Evolutionary conservation across 106 monocot species (phyloP), one percentile per base, ranked within the genome.

Genomic region (Platanthera zijinensis): DNA sequence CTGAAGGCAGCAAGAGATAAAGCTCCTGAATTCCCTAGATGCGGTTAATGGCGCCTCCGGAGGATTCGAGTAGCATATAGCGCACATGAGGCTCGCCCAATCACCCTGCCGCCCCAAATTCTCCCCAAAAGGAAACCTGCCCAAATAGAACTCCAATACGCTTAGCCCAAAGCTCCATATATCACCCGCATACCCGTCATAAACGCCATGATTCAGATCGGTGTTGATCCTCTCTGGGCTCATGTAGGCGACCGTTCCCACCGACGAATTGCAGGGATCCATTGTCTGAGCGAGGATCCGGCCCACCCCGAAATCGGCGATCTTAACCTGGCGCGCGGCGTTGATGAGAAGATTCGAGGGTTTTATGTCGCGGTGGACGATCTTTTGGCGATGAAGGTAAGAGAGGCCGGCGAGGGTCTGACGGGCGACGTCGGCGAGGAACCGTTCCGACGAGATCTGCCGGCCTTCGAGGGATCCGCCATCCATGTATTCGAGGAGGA

Each of bases 221-320:
- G 95, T 96, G 87, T 96, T 90, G 82, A 92, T 96, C 50, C 95
- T 62, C 82, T 96, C 95, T 8, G 95, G 95, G 83, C 92, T 92
- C 95, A 72, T 72, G 72, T 72, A 72, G 7, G 95, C 92, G 77
- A 96, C 85, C 51, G 95, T 96, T 39, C 95, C 95, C 15, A 96
- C 95, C 15, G 92, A 82, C 67, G 95, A 96, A 75, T 96, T 88
- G 83, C 95, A 96, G 51, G 95, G 92, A 73, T 96, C 95, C 90
- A 96, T 87, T 76, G 95, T 92, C 83, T 90, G 90, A 1, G 88
- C 86, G 45, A 96, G 85, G 80, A 96, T 92, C 18, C 90, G 80
- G 6, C 88, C 76, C 14, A 96, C 95, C 50, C 84, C 84, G 57
- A 87, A 87, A 52, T 87, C 87, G 9, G 87, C 87, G 46, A 87